Evolutionary conservation across 257 asterid species (phyloP).

Genomic region (Lavandula angustifolia): DNA sequence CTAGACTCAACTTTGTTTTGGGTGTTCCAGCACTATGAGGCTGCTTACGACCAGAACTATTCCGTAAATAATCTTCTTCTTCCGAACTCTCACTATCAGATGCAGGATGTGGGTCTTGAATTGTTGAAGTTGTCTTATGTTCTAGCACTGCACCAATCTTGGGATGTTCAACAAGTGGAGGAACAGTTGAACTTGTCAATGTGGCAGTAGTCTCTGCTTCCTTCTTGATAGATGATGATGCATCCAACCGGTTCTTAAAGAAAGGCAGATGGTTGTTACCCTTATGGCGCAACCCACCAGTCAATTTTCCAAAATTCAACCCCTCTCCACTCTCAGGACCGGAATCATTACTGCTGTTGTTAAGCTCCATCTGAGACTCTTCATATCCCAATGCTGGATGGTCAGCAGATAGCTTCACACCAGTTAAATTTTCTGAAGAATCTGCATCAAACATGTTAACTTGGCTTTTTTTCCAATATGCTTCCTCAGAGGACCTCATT

Average conservation of each 20-base stretch:
- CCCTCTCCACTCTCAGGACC: slow-evolving; percentile 40
- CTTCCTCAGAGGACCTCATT: slow-evolving; percentile 21
- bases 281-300: slow-evolving; percentile 90
- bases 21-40: slow-evolving; percentile 25
- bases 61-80: slow-evolving; percentile 43
- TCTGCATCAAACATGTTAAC: slow-evolving; percentile 28
- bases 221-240: slow-evolving; percentile 40
- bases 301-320: slow-evolving; percentile 66
- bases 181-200: slow-evolving; percentile 30
- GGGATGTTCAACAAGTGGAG: slow-evolving; percentile 38
- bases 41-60: slow-evolving; percentile 32
- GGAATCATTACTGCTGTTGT: slow-evolving; percentile 34
- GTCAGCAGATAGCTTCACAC: slow-evolving; percentile 26
- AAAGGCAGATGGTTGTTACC: slow-evolving; percentile 53
- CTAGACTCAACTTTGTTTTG: slow-evolving; percentile 36
- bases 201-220: slow-evolving; percentile 31
- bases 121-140: slow-evolving; percentile 43
- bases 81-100: slow-evolving; percentile 58
- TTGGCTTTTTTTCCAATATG: slow-evolving; percentile 25
- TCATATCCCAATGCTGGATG: slow-evolving; percentile 35
- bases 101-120: slow-evolving; percentile 30
- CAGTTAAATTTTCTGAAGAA: slow-evolving; percentile 29
- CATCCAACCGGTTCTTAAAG: slow-evolving; percentile 44
- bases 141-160: slow-evolving; percentile 23
- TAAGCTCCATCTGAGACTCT: slow-evolving; percentile 30